Base-by-base conservation (phyloP, 2,329 filamentous ascomycete species). In the Hypoxylon sp. region DNA sequence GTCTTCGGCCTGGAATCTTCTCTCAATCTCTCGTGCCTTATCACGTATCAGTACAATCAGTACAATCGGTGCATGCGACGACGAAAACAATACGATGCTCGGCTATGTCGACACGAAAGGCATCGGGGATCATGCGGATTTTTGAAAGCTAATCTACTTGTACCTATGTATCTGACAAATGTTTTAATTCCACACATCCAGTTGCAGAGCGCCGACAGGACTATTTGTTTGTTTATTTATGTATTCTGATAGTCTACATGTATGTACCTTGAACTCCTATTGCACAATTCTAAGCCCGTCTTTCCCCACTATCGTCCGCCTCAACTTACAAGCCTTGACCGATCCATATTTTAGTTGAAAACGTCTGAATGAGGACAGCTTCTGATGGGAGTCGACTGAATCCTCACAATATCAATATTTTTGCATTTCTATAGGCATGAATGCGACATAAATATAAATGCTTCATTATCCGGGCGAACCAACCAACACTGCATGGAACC, bases 241-340 rank as follows among this genome's bases (percentile, higher is more conserved):
- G 53, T 37, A 50, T 42, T 42, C 48, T 58, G 30, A 31, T 44
- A 51, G 66, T 70, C 68, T 66, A 22, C 27, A 30, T 48, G 33
- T 30, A 57, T 48, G 33, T 30, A 57, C 17, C 17, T 11, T 13
- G 57, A 7, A 49, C 62, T 74, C 71, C 68, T 59, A 69, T 72
- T 69, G 55, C 57, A 70, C 56, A 61, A 56, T 71, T 31, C 25
- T 40, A 57, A 55, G 58, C 57, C 69, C 62, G 62, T 48, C 48
- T 56, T 65, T 66, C 73, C 62, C 72, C 73, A 73, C 73, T 55
- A 68, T 72, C 64, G 64, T 68, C 65, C 69, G 66, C 68, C 53
- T 65, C 66, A 68, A 66, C 50, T 64, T 42, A 25, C 42, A 40
- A 55, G 40, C 35, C 25, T 57, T 46, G 48, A 64, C 65, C 55